Percentiles rank a stretch among this genome's conserved stretches.
Conservation (phyloP, 2,329 filamentous ascomycete species). For the Tolypocladium cylindrosporum region DNA sequence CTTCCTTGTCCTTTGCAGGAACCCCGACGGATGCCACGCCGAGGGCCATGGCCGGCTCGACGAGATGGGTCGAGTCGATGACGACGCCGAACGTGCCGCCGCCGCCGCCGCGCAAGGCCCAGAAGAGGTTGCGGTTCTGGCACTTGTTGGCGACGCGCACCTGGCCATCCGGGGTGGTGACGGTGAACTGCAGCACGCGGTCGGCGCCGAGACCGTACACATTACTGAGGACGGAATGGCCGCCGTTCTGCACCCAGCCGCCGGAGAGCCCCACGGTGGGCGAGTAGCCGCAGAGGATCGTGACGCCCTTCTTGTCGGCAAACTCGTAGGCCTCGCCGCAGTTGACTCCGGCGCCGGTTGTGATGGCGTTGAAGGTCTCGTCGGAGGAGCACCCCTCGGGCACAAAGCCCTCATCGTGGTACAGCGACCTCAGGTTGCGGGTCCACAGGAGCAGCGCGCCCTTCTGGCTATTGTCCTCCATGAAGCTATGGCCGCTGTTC, state of each 20-base stretch:
- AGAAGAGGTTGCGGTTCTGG: constrained; percentile 36
- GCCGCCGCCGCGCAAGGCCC: constrained; percentile 37
- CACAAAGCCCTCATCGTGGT: background rate
- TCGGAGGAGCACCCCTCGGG: constrained; percentile 1
- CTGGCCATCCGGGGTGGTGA: constrained; percentile 34
- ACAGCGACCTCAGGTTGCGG: constrained; percentile 1
- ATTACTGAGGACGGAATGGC: constrained; percentile 35
- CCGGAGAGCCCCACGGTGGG: constrained; percentile 15
- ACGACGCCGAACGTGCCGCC: constrained; percentile 32
- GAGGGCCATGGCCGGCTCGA: constrained; percentile 1
- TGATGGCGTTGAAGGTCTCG: background rate
- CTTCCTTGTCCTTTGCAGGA: background rate
- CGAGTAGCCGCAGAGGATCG: constrained; percentile 4
- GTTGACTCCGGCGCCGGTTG: constrained; percentile 4
- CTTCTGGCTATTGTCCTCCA: constrained; percentile 1
- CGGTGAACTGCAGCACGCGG: constrained; percentile 10
- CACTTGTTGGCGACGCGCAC: constrained; percentile 28
- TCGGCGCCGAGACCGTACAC: constrained; percentile 32
- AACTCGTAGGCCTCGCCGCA: constrained; percentile 5
- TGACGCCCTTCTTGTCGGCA: constrained; percentile 2
- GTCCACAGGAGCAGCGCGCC: constrained; percentile 4
- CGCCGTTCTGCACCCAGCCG: constrained; percentile 28
- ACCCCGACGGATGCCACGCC: constrained; percentile 2
- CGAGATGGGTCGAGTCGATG: constrained; percentile 22
- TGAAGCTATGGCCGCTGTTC: constrained; percentile 5